A percentile compares a stretch with the other conserved stretches of the same genome.
phyloP scores from a whole-genome alignment of 2,329 filamentous ascomycete species.

The Xylaria sp. region DNA sequence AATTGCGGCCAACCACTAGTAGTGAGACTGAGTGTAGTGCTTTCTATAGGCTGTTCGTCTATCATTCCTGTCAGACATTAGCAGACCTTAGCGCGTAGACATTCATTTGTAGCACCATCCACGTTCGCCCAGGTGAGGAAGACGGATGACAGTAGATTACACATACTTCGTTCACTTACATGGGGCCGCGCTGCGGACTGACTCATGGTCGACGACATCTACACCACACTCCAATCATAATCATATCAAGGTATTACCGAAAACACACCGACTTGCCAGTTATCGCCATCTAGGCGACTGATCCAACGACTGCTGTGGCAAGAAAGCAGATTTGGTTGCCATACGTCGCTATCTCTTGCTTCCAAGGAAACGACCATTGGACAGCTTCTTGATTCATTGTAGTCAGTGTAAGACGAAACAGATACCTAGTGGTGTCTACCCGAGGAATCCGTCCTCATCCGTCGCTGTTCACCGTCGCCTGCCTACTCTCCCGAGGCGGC shows the following conservation, averaged over 20 bases:
- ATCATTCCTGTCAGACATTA: constrained; percentile 1
- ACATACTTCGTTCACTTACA: neutral
- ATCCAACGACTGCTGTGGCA: neutral
- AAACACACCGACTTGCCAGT: constrained; percentile 3
- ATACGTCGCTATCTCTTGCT: neutral
- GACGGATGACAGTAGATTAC: neutral
- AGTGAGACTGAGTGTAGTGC: neutral
- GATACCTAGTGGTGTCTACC: neutral
- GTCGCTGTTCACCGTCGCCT: neutral
- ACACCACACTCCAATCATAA: constrained; percentile 5
- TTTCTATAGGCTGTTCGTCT: neutral
- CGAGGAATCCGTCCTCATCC: neutral
- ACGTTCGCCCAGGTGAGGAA: neutral
- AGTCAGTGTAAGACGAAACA: neutral
- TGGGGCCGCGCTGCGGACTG: neutral
- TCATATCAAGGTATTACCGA: constrained; percentile 7
- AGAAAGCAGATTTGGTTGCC: neutral
- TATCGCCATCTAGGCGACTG: neutral
- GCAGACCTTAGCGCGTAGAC: too few species aligned
- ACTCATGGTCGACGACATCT: neutral
- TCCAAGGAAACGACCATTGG: neutral
- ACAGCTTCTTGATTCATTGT: neutral
- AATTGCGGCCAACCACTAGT: neutral
- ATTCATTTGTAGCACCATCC: neutral
- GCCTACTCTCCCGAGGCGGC: neutral